Evolutionary conservation across 1,139 yeast genomes (phyloP).

Genomic region (Nakaseomyces kungkrabaensis): DNA sequence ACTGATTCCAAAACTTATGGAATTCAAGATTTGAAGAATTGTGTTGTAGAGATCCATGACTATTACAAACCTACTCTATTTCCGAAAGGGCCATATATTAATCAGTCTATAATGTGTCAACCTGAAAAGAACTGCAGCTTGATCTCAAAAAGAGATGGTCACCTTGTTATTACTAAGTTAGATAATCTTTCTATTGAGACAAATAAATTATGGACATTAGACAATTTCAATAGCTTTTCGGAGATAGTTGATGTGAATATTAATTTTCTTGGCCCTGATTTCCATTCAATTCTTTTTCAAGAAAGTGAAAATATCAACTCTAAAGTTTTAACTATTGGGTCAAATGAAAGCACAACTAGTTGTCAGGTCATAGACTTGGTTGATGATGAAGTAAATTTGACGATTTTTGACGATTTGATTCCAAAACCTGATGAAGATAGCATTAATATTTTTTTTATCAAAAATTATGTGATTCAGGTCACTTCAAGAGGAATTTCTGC

Average conservation of each 20-base stretch:
- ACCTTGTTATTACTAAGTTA: background rate
- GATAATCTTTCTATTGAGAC: background rate
- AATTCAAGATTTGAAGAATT: background rate
- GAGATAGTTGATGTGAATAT: background rate
- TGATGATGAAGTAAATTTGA: background rate
- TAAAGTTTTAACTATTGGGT: background rate
- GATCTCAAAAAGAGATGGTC: background rate
- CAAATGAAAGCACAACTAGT: background rate
- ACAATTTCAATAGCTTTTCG: background rate
- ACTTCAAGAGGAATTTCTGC: background rate
- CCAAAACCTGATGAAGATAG: background rate
- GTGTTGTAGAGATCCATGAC: background rate
- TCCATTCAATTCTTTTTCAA: background rate
- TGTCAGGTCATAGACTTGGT: background rate
- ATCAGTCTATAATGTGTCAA: background rate
- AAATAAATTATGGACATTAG: background rate
- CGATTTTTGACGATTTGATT: background rate
- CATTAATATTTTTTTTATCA: background rate
- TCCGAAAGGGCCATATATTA: background rate
- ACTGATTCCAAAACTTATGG: background rate
- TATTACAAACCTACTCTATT: background rate
- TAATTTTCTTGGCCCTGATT: background rate
- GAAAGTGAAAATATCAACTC: background rate
- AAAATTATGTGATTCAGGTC: background rate
- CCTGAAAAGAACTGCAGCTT: background rate